Percentiles rank a stretch among this genome's conserved stretches.
phyloP scores from a whole-genome alignment of 192 early-diverging fungal species.

The Coemansia javaensis region DNA sequence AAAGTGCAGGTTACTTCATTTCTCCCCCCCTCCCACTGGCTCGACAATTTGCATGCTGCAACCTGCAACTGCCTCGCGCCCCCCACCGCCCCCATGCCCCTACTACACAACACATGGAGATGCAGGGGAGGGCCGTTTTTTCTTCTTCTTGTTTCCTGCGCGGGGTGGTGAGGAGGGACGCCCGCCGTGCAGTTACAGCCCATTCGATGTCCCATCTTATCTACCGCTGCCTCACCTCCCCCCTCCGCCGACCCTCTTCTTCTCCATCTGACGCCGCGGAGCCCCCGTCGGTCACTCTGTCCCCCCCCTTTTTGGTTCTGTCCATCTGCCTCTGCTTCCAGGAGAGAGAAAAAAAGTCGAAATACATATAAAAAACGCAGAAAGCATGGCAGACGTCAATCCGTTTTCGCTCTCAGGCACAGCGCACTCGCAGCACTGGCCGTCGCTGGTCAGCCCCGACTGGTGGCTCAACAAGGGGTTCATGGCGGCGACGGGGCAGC shows the following conservation, averaged over 20 bases:
- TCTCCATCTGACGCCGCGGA: no score
- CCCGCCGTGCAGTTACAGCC: constrained; percentile 1
- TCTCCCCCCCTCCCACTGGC: no score
- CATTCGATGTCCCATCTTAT: not conserved
- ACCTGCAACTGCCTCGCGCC: no score
- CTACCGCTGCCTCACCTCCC: no score
- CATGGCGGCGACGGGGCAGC: constrained; percentile 40
- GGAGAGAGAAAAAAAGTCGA: not conserved
- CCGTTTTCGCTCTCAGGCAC: constrained; percentile 50
- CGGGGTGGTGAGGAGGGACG: no score
- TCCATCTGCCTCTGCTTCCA: not conserved
- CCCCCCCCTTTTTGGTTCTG: not conserved
- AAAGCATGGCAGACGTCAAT: constrained; percentile 38
- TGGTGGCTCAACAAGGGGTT: constrained; percentile 53
- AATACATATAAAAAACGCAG: not conserved
- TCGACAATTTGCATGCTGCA: no score
- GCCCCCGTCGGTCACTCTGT: not conserved
- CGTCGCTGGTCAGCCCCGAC: constrained; percentile 51
- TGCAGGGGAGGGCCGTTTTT: no score
- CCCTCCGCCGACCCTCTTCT: no score
- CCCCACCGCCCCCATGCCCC: no score
- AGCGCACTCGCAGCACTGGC: constrained; percentile 51
- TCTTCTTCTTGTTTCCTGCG: no score
- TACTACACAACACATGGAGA: no score
- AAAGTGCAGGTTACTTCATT: constrained; percentile 45